phyloP scores from a whole-genome alignment of 2,329 filamentous ascomycete genomes.

The Sphaerulina populicola region DNA sequence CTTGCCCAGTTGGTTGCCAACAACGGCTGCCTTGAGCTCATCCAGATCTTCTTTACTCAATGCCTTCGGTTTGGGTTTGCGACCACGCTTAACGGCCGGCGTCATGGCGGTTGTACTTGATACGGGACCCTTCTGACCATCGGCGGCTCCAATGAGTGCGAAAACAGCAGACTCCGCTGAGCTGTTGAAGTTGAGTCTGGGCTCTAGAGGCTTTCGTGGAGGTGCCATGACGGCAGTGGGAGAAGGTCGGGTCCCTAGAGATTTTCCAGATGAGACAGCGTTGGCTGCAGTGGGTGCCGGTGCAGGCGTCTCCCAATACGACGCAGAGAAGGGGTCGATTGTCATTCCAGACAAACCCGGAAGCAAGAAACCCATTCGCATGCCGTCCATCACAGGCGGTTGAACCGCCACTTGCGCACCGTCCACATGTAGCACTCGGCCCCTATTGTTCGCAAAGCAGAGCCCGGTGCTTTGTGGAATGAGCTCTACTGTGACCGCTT shows the following conservation, averaged over 20 bases:
- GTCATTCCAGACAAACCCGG: constrained; percentile 37
- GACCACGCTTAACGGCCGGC: constrained; percentile 27
- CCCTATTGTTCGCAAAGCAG: constrained; percentile 64
- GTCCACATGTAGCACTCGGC: constrained; percentile 37
- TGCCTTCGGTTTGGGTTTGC: constrained; percentile 35
- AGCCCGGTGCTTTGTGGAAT: constrained; percentile 71
- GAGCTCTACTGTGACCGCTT: constrained; percentile 57
- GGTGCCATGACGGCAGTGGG: constrained; percentile 30
- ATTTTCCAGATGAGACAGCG: constrained; percentile 5
- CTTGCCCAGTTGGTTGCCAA: constrained; percentile 65
- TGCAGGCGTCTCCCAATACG: constrained; percentile 60
- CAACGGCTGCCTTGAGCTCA: constrained; percentile 62
- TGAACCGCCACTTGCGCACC: constrained; percentile 36
- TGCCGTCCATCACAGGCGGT: constrained; percentile 31
- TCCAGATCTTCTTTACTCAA: constrained; percentile 54
- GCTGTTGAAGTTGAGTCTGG: constrained; percentile 31
- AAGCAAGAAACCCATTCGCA: constrained; percentile 28
- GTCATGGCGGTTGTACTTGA: constrained; percentile 24
- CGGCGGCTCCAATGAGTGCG: constrained; percentile 26
- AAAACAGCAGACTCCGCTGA: constrained; percentile 14
- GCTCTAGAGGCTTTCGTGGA: constrained; percentile 37
- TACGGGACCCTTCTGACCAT: constrained; percentile 31
- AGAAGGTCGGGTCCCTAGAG: constrained; percentile 17
- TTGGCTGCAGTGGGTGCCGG: constrained; percentile 23
- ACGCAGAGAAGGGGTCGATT: constrained; percentile 77